Evolutionary conservation across 2,329 filamentous ascomycete species (phyloP).

Genomic region (Phaeosphaeriaceae sp.): DNA sequence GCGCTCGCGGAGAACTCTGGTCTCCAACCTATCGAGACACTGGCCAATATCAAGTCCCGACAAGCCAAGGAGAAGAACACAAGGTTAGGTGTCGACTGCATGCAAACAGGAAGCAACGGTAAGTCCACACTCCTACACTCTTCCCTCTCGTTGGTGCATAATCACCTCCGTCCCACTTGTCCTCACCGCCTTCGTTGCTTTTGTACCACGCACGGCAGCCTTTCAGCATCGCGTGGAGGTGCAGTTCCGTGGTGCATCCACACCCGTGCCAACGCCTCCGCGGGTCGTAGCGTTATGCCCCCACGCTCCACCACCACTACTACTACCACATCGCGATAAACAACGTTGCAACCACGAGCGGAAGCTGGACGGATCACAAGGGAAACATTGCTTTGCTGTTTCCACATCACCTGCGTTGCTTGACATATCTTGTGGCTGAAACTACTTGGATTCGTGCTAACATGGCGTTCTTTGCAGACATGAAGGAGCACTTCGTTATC

Average conservation of each 20-base stretch:
- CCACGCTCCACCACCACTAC: slow-evolving; percentile 19
- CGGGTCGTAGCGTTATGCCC: slow-evolving; percentile 28
- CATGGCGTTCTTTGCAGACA: slow-evolving; percentile 63
- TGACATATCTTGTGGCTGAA: slow-evolving; percentile 11
- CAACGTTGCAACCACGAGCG: slow-evolving; percentile 17
- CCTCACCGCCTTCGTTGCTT: not conserved
- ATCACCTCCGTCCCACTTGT: not conserved
- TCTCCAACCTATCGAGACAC: slow-evolving; percentile 91
- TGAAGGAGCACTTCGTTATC: slow-evolving; percentile 98
- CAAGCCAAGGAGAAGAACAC: slow-evolving; percentile 87
- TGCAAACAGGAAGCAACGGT: slow-evolving; percentile 90
- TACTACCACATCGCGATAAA: slow-evolving; percentile 14
- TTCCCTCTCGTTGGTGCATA: not conserved
- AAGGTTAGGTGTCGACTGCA: slow-evolving; percentile 93
- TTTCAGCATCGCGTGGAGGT: slow-evolving; percentile 20
- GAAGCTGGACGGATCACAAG: slow-evolving; percentile 13
- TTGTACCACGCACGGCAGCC: slow-evolving; percentile 3
- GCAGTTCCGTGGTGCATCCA: slow-evolving; percentile 28
- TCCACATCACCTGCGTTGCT: slow-evolving; percentile 8
- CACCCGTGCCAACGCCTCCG: slow-evolving; percentile 19
- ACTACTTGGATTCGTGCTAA: slow-evolving; percentile 32
- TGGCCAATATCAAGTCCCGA: slow-evolving; percentile 93
- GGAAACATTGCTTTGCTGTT: slow-evolving; percentile 16
- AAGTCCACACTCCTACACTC: slow-evolving; percentile 39
- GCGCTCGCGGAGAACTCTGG: slow-evolving; percentile 97